Percentiles rank a stretch among this genome's conserved stretches.
Evolutionary conservation across 108 stramenopile genomes (phyloP).

Genomic region (Nitzschia sp.): DNA sequence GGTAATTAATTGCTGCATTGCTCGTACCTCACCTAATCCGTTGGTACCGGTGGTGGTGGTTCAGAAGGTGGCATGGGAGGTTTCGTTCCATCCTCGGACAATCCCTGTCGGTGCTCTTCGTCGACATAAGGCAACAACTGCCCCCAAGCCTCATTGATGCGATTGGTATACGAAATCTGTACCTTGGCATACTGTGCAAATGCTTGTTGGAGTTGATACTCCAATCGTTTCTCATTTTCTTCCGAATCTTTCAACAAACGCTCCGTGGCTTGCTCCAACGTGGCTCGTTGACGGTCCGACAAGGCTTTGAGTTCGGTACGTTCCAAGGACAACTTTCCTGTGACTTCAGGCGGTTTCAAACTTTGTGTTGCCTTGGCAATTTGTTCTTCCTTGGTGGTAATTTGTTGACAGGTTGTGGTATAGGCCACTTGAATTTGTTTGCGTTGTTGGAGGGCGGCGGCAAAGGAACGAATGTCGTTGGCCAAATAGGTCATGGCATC

Average conservation of each 20-base stretch:
- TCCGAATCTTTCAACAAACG: conserved; percentile 79
- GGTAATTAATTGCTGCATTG: no score
- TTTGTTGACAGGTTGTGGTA: conserved; percentile 60
- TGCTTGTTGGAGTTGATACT: conserved; percentile 53
- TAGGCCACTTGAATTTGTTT: conserved; percentile 68
- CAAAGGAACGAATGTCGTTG: conserved; percentile 67
- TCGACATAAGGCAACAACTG: conserved; percentile 58
- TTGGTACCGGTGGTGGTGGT: conserved; percentile 1
- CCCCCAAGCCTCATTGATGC: conserved; percentile 72
- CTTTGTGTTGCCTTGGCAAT: conserved; percentile 39
- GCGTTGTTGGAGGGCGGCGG: conserved; percentile 74
- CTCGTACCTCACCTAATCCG: no score
- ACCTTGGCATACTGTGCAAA: conserved; percentile 69
- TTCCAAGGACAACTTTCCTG: conserved; percentile 36
- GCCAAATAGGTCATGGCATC: conserved; percentile 71
- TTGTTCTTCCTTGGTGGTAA: conserved; percentile 48
- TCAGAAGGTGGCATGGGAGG: conserved; percentile 4
- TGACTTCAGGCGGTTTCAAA: conserved; percentile 39
- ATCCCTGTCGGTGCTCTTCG: not conserved
- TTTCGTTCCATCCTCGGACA: not conserved
- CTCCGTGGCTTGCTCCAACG: conserved; percentile 66
- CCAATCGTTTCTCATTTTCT: conserved; percentile 59
- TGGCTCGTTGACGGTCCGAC: conserved; percentile 47
- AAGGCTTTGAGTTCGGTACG: conserved; percentile 32
- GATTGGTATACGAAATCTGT: conserved; percentile 76